These are phyloP conservation scores for Amylocystis lapponica DNA, from an alignment of 768 basidiomycete species.

Conservation along the genomic window DNA sequence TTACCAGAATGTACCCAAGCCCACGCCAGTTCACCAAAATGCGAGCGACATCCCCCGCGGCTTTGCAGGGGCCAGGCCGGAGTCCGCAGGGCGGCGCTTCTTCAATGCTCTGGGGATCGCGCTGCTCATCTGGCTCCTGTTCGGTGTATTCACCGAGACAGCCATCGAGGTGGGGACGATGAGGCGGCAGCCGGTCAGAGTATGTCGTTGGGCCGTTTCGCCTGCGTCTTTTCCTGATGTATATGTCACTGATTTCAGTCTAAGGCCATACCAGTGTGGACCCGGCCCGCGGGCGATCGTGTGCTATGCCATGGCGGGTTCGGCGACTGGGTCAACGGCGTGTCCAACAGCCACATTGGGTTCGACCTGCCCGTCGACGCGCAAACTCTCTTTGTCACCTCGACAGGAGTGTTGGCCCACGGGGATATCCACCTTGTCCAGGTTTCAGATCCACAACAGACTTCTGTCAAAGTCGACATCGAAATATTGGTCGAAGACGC, in stretches of 20 bases:
- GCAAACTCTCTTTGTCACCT: constrained; percentile 13
- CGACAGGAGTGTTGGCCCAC: constrained; percentile 4
- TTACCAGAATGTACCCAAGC: constrained; percentile 4
- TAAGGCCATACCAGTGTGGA: no score
- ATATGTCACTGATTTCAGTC: no score
- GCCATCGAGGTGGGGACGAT: constrained; percentile 6
- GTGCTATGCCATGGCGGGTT: neutral
- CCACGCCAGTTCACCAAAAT: neutral
- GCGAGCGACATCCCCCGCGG: neutral
- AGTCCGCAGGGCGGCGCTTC: constrained; percentile 11
- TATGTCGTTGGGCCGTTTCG: no score
- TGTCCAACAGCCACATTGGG: no score
- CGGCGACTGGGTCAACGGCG: no score
- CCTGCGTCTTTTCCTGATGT: no score
- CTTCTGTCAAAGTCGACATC: constrained; percentile 7
- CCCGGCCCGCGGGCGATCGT: neutral
- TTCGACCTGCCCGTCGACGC: constrained; percentile 12
- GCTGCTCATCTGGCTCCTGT: constrained; percentile 10
- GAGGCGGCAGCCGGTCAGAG: constrained; percentile 1
- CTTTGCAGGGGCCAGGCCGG: neutral
- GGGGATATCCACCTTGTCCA: constrained; percentile 13
- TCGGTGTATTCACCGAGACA: constrained; percentile 1
- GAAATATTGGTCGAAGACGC: constrained; percentile 7
- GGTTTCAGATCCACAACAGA: neutral
- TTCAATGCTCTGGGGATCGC: constrained; percentile 16